Conservation (phyloP, 345 rosid species). For the Carallia brachiata region DNA sequence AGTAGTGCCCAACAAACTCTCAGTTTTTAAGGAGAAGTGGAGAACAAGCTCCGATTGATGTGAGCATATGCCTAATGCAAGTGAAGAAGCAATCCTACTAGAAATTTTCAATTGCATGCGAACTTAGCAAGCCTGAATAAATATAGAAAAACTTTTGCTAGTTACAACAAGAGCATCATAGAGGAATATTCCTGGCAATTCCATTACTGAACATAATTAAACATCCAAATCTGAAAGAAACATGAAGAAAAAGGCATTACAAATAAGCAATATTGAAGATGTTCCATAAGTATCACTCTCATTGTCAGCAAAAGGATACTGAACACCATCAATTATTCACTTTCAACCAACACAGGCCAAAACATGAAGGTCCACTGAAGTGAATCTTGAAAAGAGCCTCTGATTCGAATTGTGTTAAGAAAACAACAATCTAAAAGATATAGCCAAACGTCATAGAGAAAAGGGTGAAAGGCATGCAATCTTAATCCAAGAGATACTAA, state of each 20-base stretch:
- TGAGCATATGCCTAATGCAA: not conserved
- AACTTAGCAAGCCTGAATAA: not conserved
- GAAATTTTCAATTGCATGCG: not conserved
- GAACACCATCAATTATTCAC: conserved; percentile 36
- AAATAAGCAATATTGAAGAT: not conserved
- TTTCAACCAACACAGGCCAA: conserved; percentile 42
- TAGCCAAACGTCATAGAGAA: not conserved
- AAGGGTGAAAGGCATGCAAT: not conserved
- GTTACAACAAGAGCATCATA: conserved; percentile 5
- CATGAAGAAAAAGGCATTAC: not conserved
- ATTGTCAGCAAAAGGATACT: conserved; percentile 48
- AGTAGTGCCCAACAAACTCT: conserved; percentile 21
- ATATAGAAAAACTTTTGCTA: not conserved
- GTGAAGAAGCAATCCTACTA: not conserved
- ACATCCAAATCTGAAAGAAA: not conserved
- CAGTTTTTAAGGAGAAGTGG: conserved; percentile 31
- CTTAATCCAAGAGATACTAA: not conserved
- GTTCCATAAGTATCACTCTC: conserved; percentile 9
- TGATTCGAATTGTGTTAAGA: conserved; percentile 51
- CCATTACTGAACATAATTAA: not conserved
- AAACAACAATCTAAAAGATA: conserved; percentile 23
- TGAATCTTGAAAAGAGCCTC: conserved; percentile 47
- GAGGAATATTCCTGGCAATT: not conserved
- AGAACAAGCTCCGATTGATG: conserved; percentile 1
- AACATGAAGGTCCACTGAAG: conserved; percentile 50